These are phyloP conservation scores for Solanum pennellii DNA, from an alignment of 257 asterid genomes.

Conservation along the genomic window DNA sequence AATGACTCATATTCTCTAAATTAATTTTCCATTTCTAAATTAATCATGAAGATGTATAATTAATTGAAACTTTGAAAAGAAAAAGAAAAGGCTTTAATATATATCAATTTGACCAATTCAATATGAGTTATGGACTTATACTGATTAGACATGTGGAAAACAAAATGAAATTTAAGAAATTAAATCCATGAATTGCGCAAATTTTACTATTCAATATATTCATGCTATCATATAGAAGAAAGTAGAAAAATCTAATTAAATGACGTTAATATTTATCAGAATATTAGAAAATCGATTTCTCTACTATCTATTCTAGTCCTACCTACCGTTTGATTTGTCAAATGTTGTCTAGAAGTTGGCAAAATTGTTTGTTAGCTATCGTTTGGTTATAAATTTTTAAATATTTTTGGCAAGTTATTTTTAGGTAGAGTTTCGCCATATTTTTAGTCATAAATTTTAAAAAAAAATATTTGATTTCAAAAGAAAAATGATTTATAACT, in stretches of 20 bases:
- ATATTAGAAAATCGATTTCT: neutral
- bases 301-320: neutral
- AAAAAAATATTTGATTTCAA: too few relatives aligned
- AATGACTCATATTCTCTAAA: neutral
- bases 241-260: neutral
- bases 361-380: too few relatives aligned
- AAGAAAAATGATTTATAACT: too few relatives aligned
- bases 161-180: neutral
- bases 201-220: neutral
- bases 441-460: too few relatives aligned
- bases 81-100: neutral
- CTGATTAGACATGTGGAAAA: neutral
- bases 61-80: neutral
- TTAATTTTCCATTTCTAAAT: neutral
- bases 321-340: neutral
- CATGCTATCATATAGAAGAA: neutral
- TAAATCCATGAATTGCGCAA: neutral
- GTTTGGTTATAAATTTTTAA: too few relatives aligned
- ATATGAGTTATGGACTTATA: too few relatives aligned
- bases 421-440: too few relatives aligned
- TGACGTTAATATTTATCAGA: neutral
- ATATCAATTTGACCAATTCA: neutral
- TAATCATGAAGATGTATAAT: neutral
- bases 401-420: too few relatives aligned
- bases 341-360: too few relatives aligned